A percentile compares a stretch with the other conserved stretches of the same genome.
These are phyloP conservation scores for Suillus sp. DNA, from an alignment of 768 basidiomycete genomes.

Conservation along the genomic window DNA sequence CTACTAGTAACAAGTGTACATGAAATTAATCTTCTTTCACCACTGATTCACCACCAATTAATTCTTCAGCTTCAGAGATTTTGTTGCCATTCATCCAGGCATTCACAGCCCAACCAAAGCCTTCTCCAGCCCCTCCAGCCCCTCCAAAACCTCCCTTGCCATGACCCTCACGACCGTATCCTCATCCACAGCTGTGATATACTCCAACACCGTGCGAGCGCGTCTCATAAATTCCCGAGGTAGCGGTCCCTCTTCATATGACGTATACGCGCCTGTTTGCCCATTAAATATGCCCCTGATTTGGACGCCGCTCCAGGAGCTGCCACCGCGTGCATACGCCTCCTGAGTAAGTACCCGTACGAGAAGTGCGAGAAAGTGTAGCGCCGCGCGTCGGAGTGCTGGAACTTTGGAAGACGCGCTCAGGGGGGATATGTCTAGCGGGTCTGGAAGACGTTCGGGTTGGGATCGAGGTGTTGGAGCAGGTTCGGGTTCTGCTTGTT, in stretches of 20 bases:
- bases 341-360: conserved; percentile 60
- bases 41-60: background rate
- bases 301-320: conserved; percentile 18
- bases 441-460: background rate
- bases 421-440: conserved; percentile 3
- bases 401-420: conserved; percentile 63
- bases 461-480: conserved; percentile 35
- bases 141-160: conserved; percentile 70
- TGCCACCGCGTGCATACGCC: conserved; percentile 41
- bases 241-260: conserved; percentile 9
- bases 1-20: background rate
- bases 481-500: conserved; percentile 58
- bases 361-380: conserved; percentile 78
- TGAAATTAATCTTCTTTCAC: background rate
- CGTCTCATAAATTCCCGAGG: conserved; percentile 45
- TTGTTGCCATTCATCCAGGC: conserved; percentile 2
- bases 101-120: conserved; percentile 41
- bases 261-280: conserved; percentile 1
- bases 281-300: conserved; percentile 8
- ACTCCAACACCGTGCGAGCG: conserved; percentile 62
- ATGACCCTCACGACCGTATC: conserved; percentile 73
- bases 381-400: conserved; percentile 78
- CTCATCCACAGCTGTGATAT: conserved; percentile 69
- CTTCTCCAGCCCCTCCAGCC: conserved; percentile 50
- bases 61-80: conserved; percentile 1